phyloP scores from a whole-genome alignment of 2,329 filamentous ascomycete genomes.

The Penicillium sp. region DNA sequence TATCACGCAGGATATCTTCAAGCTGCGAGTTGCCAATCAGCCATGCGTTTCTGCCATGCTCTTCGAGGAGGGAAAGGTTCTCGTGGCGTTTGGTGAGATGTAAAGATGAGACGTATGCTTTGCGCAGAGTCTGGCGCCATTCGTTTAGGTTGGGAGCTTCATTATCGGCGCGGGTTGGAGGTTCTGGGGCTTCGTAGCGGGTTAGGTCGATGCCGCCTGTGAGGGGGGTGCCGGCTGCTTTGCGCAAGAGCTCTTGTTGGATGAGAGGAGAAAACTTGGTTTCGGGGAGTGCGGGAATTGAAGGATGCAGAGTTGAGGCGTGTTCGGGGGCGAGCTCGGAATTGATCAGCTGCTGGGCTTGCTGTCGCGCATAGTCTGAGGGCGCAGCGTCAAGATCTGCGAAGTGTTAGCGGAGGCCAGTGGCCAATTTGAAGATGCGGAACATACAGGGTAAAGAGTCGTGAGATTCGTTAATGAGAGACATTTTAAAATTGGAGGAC shows the following conservation, averaged over 20 bases:
- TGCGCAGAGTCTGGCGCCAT: constrained; percentile 50
- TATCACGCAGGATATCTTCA: constrained; percentile 62
- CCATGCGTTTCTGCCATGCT: constrained; percentile 86
- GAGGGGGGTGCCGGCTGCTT: constrained; percentile 57
- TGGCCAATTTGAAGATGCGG: neutral
- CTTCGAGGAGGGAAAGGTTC: constrained; percentile 69
- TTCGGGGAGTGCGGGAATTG: constrained; percentile 51
- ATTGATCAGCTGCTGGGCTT: constrained; percentile 65
- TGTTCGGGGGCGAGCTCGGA: constrained; percentile 56
- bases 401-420: constrained; percentile 12
- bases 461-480: constrained; percentile 64
- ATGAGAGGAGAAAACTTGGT: constrained; percentile 63
- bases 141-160: constrained; percentile 35
- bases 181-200: constrained; percentile 75
- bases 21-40: constrained; percentile 75
- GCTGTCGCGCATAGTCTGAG: constrained; percentile 54
- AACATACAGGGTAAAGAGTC: constrained; percentile 76
- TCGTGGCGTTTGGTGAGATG: constrained; percentile 54
- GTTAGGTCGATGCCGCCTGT: constrained; percentile 63
- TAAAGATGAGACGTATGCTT: constrained; percentile 54
- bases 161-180: constrained; percentile 43
- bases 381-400: constrained; percentile 77
- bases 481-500: constrained; percentile 47
- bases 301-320: constrained; percentile 51
- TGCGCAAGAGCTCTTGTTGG: constrained; percentile 61